Conservation (phyloP, 805 yeast genomes). For the Debaryomyces tyrocola region DNA sequence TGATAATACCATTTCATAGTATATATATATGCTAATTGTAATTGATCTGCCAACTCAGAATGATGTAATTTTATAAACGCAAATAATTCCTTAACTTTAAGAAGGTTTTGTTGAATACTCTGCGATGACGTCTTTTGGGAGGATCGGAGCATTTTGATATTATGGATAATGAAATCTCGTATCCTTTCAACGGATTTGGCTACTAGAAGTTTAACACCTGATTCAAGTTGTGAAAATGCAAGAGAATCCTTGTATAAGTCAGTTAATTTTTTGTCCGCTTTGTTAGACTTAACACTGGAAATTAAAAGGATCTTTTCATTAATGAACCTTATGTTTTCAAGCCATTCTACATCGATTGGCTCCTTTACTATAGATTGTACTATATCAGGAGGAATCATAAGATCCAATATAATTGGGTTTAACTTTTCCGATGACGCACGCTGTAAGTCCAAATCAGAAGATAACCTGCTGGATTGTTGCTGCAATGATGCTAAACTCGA, state of each 20-base stretch:
- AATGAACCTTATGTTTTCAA: constrained; percentile 59
- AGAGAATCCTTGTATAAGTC: constrained; percentile 20
- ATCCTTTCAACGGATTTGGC: constrained; percentile 72
- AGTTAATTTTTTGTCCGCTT: neutral
- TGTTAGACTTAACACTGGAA: constrained; percentile 13
- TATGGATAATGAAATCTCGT: constrained; percentile 62
- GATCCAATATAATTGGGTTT: constrained; percentile 74
- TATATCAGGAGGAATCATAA: constrained; percentile 72
- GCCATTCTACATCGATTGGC: constrained; percentile 61
- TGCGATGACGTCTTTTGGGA: constrained; percentile 68
- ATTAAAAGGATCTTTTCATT: constrained; percentile 60
- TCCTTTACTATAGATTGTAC: constrained; percentile 58
- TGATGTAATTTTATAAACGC: constrained; percentile 56
- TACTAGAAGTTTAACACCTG: constrained; percentile 51
- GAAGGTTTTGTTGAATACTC: constrained; percentile 63
- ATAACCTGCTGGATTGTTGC: constrained; percentile 31
- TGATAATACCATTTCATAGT: constrained; percentile 95
- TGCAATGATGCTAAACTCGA: constrained; percentile 32
- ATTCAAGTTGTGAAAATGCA: constrained; percentile 29
- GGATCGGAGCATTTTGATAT: constrained; percentile 65
- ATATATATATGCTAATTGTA: constrained; percentile 75
- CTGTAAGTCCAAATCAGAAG: constrained; percentile 27
- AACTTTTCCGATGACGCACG: constrained; percentile 41
- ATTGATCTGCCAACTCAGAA: constrained; percentile 64
- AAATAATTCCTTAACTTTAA: constrained; percentile 62